A percentile compares a stretch with the other conserved stretches of the same genome.
These are phyloP conservation scores for Claviceps sp. DNA, from an alignment of 2,329 filamentous ascomycete species.

Conservation along the genomic window DNA sequence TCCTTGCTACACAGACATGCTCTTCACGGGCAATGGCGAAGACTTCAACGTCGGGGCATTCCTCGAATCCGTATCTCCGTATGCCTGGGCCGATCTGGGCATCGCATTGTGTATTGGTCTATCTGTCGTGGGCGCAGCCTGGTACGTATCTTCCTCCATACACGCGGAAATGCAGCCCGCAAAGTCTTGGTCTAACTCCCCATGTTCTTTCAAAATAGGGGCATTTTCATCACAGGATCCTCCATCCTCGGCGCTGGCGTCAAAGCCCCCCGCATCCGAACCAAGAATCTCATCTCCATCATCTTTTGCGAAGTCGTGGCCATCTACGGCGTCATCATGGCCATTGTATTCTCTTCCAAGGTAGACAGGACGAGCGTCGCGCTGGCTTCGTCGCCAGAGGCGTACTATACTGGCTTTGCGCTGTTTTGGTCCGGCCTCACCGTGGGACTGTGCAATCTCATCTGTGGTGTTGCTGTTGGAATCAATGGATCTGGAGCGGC, in stretches of 20 bases:
- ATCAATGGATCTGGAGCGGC: constrained; percentile 98
- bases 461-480: constrained; percentile 91
- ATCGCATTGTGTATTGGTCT: constrained; percentile 91
- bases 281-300: constrained; percentile 98
- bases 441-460: constrained; percentile 87
- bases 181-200: neutral
- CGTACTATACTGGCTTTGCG: constrained; percentile 90
- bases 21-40: constrained; percentile 94
- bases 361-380: constrained; percentile 52
- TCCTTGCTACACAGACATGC: constrained; percentile 60
- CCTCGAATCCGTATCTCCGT: constrained; percentile 85
- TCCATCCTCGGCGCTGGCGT: constrained; percentile 96
- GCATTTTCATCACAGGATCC: constrained; percentile 96
- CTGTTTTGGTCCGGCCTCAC: constrained; percentile 94
- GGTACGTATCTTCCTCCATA: constrained; percentile 39
- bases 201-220: constrained; percentile 42
- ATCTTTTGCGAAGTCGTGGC: constrained; percentile 99
- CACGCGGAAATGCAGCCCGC: neutral
- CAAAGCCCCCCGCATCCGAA: constrained; percentile 91
- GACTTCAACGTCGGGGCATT: constrained; percentile 94
- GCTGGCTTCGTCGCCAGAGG: constrained; percentile 56
- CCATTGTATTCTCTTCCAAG: constrained; percentile 93
- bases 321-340: constrained; percentile 99
- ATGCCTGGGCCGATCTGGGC: constrained; percentile 81
- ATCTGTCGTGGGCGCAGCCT: constrained; percentile 93